Evolutionary conservation across 2,329 filamentous ascomycete species (phyloP).

Genomic region (Alternaria brassicicola): DNA sequence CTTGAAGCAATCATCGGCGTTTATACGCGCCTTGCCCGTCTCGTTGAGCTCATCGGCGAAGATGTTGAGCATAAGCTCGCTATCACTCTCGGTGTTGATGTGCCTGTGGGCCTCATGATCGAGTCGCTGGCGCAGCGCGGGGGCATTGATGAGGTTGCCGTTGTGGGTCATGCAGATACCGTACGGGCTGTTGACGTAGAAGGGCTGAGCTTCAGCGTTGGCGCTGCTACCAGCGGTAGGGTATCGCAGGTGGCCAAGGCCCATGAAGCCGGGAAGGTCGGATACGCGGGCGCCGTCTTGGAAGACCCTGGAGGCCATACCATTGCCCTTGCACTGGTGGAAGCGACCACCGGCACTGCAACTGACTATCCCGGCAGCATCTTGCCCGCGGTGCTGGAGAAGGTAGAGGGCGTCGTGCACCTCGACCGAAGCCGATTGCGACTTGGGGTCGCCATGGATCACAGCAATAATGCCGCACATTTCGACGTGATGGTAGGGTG

Average conservation of each 20-base stretch:
- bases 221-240: slow-evolving; percentile 85
- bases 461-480: slow-evolving; percentile 61
- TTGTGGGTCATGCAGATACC: slow-evolving; percentile 84
- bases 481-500: slow-evolving; percentile 23
- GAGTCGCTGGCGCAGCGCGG: slow-evolving; percentile 71
- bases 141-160: slow-evolving; percentile 84
- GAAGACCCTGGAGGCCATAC: slow-evolving; percentile 85
- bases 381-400: slow-evolving; percentile 71
- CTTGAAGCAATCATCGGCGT: slow-evolving; percentile 76
- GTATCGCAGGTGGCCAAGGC: slow-evolving; percentile 84
- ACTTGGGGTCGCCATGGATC: slow-evolving; percentile 53
- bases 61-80: slow-evolving; percentile 85
- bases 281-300: slow-evolving; percentile 74
- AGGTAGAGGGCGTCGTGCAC: slow-evolving; percentile 53
- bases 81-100: slow-evolving; percentile 89
- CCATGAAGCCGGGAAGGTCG: slow-evolving; percentile 84
- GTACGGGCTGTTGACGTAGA: slow-evolving; percentile 87
- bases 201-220: slow-evolving; percentile 87
- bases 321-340: slow-evolving; percentile 89
- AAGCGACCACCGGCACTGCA: slow-evolving; percentile 78
- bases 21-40: slow-evolving; percentile 80
- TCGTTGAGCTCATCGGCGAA: slow-evolving; percentile 83
- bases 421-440: slow-evolving; percentile 50
- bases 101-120: slow-evolving; percentile 82
- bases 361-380: slow-evolving; percentile 84